A percentile compares a stretch with the other conserved stretches of the same genome.
Evolutionary conservation across 2,329 filamentous ascomycete species (phyloP).

Genomic region (Hortaea sp.): DNA sequence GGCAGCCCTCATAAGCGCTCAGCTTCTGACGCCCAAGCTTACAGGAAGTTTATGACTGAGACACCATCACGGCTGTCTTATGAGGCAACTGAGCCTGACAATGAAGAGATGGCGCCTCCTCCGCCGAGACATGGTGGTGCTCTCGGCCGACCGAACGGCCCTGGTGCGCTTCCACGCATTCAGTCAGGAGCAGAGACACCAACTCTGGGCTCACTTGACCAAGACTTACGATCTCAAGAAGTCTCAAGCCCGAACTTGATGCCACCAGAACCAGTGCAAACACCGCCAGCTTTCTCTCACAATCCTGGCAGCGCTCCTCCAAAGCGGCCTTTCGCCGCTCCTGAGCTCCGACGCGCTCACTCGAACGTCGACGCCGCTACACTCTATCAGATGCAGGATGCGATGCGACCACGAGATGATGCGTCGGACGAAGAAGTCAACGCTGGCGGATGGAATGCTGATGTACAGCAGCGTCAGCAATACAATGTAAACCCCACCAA

Average conservation of each 20-base stretch:
- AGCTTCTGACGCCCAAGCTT: slow-evolving; percentile 38
- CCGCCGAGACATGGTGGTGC: slow-evolving; percentile 31
- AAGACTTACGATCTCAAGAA: slow-evolving; percentile 37
- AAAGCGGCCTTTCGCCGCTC: slow-evolving; percentile 61
- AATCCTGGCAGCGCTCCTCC: slow-evolving; percentile 59
- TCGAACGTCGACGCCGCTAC: slow-evolving; percentile 76
- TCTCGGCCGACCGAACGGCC: slow-evolving; percentile 9
- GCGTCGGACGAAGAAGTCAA: slow-evolving; percentile 20
- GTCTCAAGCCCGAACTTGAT: slow-evolving; percentile 15
- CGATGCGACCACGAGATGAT: slow-evolving; percentile 29
- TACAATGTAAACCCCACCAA: slow-evolving; percentile 1
- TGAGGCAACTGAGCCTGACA: slow-evolving; percentile 21
- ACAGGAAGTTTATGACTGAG: slow-evolving; percentile 31
- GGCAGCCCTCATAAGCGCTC: slow-evolving; percentile 37
- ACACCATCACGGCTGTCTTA: slow-evolving; percentile 31
- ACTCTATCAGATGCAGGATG: slow-evolving; percentile 66
- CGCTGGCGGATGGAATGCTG: slow-evolving; percentile 4
- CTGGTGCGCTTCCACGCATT: slow-evolving; percentile 42
- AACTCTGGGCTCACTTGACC: slow-evolving; percentile 34
- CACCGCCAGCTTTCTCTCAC: slow-evolving; percentile 72
- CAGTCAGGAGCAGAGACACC: slow-evolving; percentile 49
- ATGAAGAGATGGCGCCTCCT: slow-evolving; percentile 28
- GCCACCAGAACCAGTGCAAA: slow-evolving; percentile 63
- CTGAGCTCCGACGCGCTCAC: slow-evolving; percentile 70
- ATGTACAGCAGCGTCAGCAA: slow-evolving; percentile 8